Percentiles rank a stretch among this genome's conserved stretches.
Evolutionary conservation across 768 basidiomycete genomes (phyloP).

Genomic region (Xerocomellus intermedius): DNA sequence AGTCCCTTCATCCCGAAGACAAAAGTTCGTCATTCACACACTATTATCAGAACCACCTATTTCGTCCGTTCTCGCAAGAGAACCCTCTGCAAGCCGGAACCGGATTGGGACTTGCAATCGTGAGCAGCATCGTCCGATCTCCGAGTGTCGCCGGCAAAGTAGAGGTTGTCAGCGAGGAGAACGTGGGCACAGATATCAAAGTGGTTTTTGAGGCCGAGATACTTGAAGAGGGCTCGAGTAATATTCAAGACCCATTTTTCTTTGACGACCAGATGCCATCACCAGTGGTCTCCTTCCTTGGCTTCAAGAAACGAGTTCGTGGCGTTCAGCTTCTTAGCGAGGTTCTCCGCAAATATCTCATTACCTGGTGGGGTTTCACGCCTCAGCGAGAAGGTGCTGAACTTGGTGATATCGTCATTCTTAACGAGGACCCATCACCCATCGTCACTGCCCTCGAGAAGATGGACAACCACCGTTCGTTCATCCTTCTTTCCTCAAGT

Average conservation of each 20-base stretch:
- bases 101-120: slow-evolving; percentile 91
- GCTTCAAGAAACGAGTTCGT: slow-evolving; percentile 63
- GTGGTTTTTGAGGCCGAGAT: slow-evolving; percentile 77
- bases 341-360: slow-evolving; percentile 64
- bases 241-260: slow-evolving; percentile 47
- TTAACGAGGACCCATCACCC: slow-evolving; percentile 72
- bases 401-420: slow-evolving; percentile 69
- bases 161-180: slow-evolving; percentile 92
- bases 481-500: slow-evolving; percentile 71
- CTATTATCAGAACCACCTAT: slow-evolving; percentile 73
- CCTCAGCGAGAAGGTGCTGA: slow-evolving; percentile 40
- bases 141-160: slow-evolving; percentile 87
- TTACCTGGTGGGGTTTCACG: slow-evolving; percentile 74
- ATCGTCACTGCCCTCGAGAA: slow-evolving; percentile 56
- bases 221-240: slow-evolving; percentile 38
- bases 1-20: slow-evolving; percentile 3
- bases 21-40: neutral
- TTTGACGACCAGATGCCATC: slow-evolving; percentile 39
- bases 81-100: slow-evolving; percentile 92
- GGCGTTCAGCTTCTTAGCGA: slow-evolving; percentile 68
- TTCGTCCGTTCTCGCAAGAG: slow-evolving; percentile 97
- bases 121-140: slow-evolving; percentile 87
- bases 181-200: slow-evolving; percentile 87
- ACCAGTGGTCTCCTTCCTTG: slow-evolving; percentile 64
- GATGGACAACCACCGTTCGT: slow-evolving; percentile 59